Evolutionary conservation across 805 yeast genomes (phyloP).

Genomic region (Candida wancherniae): DNA sequence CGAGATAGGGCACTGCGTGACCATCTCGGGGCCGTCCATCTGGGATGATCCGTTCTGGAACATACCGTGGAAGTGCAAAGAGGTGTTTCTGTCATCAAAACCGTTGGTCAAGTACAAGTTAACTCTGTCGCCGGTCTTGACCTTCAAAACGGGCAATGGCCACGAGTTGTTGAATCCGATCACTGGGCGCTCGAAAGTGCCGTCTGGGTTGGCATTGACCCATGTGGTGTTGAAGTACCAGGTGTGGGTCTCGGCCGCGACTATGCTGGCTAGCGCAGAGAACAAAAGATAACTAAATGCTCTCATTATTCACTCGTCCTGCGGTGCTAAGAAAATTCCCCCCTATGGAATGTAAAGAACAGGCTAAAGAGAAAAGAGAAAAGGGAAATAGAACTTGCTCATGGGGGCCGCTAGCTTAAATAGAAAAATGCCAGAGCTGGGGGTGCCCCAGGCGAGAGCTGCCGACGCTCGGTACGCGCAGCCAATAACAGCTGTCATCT

Average conservation of each 20-base stretch:
- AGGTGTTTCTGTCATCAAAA: slow-evolving; percentile 57
- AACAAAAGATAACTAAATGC: slow-evolving; percentile 16
- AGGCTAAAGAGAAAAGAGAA: slow-evolving; percentile 17
- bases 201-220: slow-evolving; percentile 70
- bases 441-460: slow-evolving; percentile 1
- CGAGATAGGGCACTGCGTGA: slow-evolving; percentile 90
- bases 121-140: slow-evolving; percentile 75
- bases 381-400: slow-evolving; percentile 13
- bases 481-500: slow-evolving; percentile 13
- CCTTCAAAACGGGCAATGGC: slow-evolving; percentile 86
- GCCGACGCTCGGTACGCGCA: slow-evolving; percentile 13
- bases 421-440: slow-evolving; percentile 2
- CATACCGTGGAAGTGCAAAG: slow-evolving; percentile 92
- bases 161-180: slow-evolving; percentile 66
- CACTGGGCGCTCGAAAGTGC: slow-evolving; percentile 48
- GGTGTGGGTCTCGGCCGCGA: slow-evolving; percentile 48
- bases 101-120: slow-evolving; percentile 72
- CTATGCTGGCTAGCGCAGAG: slow-evolving; percentile 17
- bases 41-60: slow-evolving; percentile 70
- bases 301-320: slow-evolving; percentile 13
- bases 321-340: slow-evolving; percentile 9
- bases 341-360: slow-evolving; percentile 18
- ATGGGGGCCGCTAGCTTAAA: slow-evolving; percentile 6
- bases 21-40: slow-evolving; percentile 89
- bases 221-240: slow-evolving; percentile 63